Percentiles rank a stretch among this genome's conserved stretches.
These are phyloP conservation scores for Eucalyptus grandis DNA, from an alignment of 345 rosid species.

Conservation along the genomic window DNA sequence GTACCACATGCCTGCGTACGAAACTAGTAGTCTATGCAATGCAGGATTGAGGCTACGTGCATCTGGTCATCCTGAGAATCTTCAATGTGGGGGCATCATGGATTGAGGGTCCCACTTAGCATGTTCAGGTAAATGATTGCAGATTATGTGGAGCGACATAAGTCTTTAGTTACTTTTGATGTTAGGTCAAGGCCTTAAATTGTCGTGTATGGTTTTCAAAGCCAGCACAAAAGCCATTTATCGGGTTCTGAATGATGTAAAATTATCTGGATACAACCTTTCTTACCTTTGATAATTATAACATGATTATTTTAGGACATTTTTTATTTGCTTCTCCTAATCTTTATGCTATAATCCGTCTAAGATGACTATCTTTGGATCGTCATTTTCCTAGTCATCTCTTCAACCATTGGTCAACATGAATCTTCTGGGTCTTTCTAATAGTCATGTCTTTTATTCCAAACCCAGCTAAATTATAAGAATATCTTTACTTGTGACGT, in stretches of 20 bases:
- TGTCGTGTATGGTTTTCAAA: not conserved
- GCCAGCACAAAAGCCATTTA: not conserved
- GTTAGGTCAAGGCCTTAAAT: not conserved
- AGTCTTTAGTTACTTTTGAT: not conserved
- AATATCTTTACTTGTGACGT: not conserved
- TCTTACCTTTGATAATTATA: not conserved
- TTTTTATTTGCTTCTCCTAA: not conserved
- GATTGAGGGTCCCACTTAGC: not conserved
- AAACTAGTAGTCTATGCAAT: not conserved
- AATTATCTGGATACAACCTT: not conserved
- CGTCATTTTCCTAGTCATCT: not conserved
- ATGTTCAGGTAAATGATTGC: not conserved
- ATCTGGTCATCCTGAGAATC: not conserved
- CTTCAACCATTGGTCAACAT: not conserved
- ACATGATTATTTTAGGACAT: not conserved
- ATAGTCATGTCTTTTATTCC: not conserved
- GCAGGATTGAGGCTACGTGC: not conserved
- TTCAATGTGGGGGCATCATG: not conserved
- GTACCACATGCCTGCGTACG: not conserved
- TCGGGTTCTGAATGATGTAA: not conserved
- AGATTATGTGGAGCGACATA: not conserved
- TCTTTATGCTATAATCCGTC: not conserved
- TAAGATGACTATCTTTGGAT: not conserved
- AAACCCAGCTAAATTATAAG: not conserved
- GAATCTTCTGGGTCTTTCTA: not conserved